Percentiles rank a stretch among this genome's conserved stretches.
These are phyloP conservation scores for Nelumbo lutea DNA, from an alignment of 164 flowering plant genomes.

Conservation along the genomic window DNA sequence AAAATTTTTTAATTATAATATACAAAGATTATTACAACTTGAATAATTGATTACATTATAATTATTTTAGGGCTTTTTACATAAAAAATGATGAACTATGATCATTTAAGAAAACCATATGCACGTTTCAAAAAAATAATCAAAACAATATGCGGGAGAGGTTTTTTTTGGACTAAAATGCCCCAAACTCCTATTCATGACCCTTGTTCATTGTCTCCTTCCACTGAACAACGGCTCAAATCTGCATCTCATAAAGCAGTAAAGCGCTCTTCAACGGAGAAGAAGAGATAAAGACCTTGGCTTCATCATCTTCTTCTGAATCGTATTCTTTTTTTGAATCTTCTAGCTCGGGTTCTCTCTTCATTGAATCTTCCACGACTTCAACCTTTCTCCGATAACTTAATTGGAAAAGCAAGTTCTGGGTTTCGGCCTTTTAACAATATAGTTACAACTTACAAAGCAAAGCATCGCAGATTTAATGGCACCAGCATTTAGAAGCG, in stretches of 20 bases:
- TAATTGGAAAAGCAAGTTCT: constrained; percentile 17
- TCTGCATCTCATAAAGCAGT: constrained; percentile 58
- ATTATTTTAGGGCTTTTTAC: too few relatives aligned
- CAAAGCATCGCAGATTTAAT: constrained; percentile 22
- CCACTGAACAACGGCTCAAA: constrained; percentile 44
- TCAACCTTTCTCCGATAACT: constrained; percentile 23
- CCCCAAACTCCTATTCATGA: too few relatives aligned
- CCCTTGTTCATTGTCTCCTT: too few relatives aligned
- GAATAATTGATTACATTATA: too few relatives aligned
- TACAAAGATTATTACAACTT: too few relatives aligned
- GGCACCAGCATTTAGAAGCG: constrained; percentile 8
- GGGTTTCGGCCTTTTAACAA: constrained; percentile 14
- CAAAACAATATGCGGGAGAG: too few relatives aligned
- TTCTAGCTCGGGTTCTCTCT: constrained; percentile 4
- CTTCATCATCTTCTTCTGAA: constrained; percentile 16
- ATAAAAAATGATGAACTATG: too few relatives aligned
- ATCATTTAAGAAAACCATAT: too few relatives aligned
- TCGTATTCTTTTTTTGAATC: constrained; percentile 14
- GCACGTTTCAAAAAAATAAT: too few relatives aligned
- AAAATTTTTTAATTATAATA: too few relatives aligned
- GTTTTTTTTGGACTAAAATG: too few relatives aligned
- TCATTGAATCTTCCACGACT: constrained; percentile 4
- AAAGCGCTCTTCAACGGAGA: constrained; percentile 60
- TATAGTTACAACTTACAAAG: constrained; percentile 13
- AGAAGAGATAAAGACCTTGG: constrained; percentile 11